Evolutionary conservation across 495 filamentous ascomycete genomes (phyloP).

Genomic region (Xylaria palmicola): DNA sequence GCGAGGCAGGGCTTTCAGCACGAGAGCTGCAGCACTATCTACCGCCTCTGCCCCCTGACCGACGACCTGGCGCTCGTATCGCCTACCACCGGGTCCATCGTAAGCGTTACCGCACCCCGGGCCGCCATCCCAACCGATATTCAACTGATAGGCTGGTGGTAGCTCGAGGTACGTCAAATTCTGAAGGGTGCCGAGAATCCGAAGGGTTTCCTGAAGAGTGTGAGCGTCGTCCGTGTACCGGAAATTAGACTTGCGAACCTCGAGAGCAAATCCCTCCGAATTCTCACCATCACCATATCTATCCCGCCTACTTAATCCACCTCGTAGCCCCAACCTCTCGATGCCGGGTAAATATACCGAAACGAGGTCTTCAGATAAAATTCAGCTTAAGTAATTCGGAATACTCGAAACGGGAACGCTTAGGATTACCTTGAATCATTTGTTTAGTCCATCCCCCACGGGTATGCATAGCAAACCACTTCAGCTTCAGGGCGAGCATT

Average conservation of each 20-base stretch:
- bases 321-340: not conserved
- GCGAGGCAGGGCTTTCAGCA: not conserved
- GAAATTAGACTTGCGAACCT: not conserved
- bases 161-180: slow-evolving; percentile 9
- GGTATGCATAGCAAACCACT: not conserved
- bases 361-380: not conserved
- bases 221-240: not conserved
- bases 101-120: not conserved
- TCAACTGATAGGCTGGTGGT: not conserved
- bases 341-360: not conserved
- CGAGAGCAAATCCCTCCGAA: not conserved
- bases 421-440: not conserved
- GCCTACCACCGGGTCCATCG: not conserved
- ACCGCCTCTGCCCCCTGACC: not conserved
- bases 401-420: not conserved
- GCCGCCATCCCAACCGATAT: not conserved
- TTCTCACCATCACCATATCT: not conserved
- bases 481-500: not conserved
- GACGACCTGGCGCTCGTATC: not conserved
- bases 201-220: slow-evolving; percentile 1
- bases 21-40: not conserved
- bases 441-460: not conserved
- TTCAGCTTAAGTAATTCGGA: not conserved
- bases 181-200: not conserved
- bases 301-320: not conserved